Conservation (phyloP, 176 grass and related monocot species). For the Calamus simplicifolius region DNA sequence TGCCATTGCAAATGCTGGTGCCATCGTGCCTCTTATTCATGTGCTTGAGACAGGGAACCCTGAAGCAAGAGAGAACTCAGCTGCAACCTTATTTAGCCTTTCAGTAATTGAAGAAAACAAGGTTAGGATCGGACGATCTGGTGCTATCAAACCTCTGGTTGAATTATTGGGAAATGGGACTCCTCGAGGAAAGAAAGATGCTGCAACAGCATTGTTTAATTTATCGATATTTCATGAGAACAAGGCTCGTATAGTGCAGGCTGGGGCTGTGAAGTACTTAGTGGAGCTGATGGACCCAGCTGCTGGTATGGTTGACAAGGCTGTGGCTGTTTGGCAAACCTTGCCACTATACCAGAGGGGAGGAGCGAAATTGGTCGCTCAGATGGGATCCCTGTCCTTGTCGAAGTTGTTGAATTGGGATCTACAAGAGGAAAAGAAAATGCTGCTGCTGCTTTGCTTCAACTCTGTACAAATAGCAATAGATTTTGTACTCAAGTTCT, state of each 20-base stretch:
- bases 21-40: conserved; percentile 60
- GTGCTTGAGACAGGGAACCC: conserved; percentile 59
- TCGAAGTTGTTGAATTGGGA: conserved; percentile 86
- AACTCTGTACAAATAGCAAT: conserved; percentile 64
- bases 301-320: conserved; percentile 76
- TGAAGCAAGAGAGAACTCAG: conserved; percentile 75
- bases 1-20: conserved; percentile 48
- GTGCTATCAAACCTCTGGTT: conserved; percentile 64
- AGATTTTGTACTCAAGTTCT: conserved; percentile 70
- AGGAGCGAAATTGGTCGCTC: conserved; percentile 47
- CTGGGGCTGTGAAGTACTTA: conserved; percentile 60
- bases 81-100: conserved; percentile 79
- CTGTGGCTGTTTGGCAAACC: conserved; percentile 77
- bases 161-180: conserved; percentile 56
- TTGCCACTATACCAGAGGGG: conserved; percentile 60
- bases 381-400: conserved; percentile 53
- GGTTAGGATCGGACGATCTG: conserved; percentile 59
- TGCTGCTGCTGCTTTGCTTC: conserved; percentile 59
- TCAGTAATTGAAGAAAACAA: conserved; percentile 74
- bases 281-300: conserved; percentile 92
- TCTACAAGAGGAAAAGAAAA: conserved; percentile 74
- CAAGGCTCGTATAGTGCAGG: conserved; percentile 61
- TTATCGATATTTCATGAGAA: conserved; percentile 77
- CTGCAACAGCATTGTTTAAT: conserved; percentile 71
- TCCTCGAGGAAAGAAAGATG: conserved; percentile 79